Evolutionary conservation across 371 early-diverging fungal genomes (phyloP).

Genomic region (Circinella umbellata): DNA sequence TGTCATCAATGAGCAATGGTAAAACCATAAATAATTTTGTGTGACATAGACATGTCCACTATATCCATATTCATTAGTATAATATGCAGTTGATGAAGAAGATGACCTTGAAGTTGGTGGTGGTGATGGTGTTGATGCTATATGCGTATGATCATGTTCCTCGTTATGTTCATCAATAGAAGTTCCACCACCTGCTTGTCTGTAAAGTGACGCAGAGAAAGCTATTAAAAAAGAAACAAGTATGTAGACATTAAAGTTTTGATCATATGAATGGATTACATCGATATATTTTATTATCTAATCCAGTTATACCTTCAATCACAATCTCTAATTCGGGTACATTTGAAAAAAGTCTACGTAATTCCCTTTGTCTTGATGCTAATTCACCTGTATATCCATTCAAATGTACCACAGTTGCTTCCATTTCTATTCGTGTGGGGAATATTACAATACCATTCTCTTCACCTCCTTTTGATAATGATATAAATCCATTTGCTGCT

Average conservation of each 20-base stretch:
- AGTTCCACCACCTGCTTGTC: conserved; percentile 5
- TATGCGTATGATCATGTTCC: conserved; percentile 1
- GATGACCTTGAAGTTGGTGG: background rate
- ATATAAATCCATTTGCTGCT: too few species aligned
- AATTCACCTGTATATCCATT: conserved; percentile 32
- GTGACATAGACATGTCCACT: conserved; percentile 41
- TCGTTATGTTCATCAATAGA: background rate
- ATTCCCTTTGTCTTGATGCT: conserved; percentile 30
- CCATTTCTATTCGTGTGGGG: conserved; percentile 42
- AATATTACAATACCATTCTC: conserved; percentile 29
- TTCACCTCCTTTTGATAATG: conserved; percentile 3
- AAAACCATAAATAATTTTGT: conserved; percentile 46
- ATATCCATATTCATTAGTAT: conserved; percentile 30
- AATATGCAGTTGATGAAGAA: background rate
- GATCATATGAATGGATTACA: too few species aligned
- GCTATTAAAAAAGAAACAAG: conserved; percentile 19
- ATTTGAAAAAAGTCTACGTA: conserved; percentile 34
- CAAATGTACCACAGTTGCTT: conserved; percentile 26
- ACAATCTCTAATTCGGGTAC: conserved; percentile 44
- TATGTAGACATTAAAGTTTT: background rate
- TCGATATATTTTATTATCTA: too few species aligned
- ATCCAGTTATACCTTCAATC: conserved; percentile 35
- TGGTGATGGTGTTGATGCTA: background rate
- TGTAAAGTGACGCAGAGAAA: conserved; percentile 38
- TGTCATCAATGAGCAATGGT: conserved; percentile 45